Evolutionary conservation across 2,329 filamentous ascomycete genomes (phyloP).

Genomic region (Aspergillus persii): DNA sequence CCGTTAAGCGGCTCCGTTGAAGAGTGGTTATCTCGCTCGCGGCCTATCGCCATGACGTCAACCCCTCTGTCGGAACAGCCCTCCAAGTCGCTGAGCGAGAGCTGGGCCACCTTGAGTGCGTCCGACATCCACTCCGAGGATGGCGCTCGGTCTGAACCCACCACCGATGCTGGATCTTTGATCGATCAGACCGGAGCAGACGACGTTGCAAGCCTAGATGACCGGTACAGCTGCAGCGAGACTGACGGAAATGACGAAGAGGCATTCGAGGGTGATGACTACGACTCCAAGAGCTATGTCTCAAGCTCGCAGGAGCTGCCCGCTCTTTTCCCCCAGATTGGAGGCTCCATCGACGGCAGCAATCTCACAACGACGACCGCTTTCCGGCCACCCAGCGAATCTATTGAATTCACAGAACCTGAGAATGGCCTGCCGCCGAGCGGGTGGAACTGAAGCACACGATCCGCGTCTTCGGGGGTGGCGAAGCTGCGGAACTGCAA

Average conservation of each 20-base stretch:
- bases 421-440: constrained; percentile 40
- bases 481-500: constrained; percentile 29
- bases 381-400: constrained; percentile 32
- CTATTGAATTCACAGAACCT: constrained; percentile 45
- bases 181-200: constrained; percentile 43
- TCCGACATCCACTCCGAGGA: constrained; percentile 46
- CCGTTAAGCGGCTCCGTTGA: constrained; percentile 39
- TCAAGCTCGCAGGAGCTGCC: constrained; percentile 32
- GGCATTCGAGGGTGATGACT: constrained; percentile 25
- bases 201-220: constrained; percentile 46
- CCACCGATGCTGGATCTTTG: constrained; percentile 44
- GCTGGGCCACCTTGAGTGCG: constrained; percentile 47
- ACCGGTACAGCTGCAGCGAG: constrained; percentile 38
- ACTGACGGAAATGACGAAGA: constrained; percentile 33
- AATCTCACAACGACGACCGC: constrained; percentile 34
- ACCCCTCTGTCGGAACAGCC: constrained; percentile 26
- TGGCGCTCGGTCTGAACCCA: constrained; percentile 44
- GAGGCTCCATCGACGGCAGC: constrained; percentile 35
- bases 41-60: constrained; percentile 42
- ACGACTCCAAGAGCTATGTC: constrained; percentile 24
- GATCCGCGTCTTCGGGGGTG: constrained; percentile 35
- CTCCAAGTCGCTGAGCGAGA: constrained; percentile 41
- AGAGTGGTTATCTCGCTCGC: constrained; percentile 42
- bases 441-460: constrained; percentile 44
- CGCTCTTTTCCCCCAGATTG: constrained; percentile 26